A percentile compares a stretch with the other conserved stretches of the same genome.
Evolutionary conservation across 164 flowering plant species (phyloP).

Genomic region (Stephania yunnanensis): DNA sequence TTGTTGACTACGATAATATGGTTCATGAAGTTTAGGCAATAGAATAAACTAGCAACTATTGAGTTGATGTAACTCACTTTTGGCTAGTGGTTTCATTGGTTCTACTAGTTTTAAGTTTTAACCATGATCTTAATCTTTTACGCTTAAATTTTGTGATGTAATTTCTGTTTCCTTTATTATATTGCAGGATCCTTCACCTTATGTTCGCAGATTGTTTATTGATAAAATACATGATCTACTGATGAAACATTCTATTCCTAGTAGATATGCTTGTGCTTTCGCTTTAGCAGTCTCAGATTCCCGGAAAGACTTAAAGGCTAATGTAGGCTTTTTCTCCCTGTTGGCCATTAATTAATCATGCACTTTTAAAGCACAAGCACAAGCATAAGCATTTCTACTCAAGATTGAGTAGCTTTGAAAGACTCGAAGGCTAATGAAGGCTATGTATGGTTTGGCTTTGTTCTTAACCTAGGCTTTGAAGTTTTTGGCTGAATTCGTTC

Average conservation of each 20-base stretch:
- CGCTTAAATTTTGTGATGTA: not conserved
- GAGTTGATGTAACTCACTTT: not conserved
- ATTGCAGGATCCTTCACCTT: constrained; percentile 55
- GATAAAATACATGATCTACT: constrained; percentile 58
- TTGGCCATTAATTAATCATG: not conserved
- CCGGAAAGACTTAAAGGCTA: constrained; percentile 39
- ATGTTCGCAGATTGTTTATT: constrained; percentile 44
- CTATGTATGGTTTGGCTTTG: constrained; percentile 4
- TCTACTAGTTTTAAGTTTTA: not conserved
- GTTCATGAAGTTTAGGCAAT: no score
- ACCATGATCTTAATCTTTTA: not conserved
- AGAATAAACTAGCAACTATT: no score
- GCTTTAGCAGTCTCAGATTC: constrained; percentile 59
- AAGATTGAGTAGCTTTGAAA: not conserved
- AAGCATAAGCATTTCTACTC: not conserved
- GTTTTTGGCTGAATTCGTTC: constrained; percentile 64
- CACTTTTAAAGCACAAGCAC: not conserved
- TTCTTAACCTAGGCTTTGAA: constrained; percentile 42
- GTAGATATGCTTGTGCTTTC: constrained; percentile 83
- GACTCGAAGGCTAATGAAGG: no score
- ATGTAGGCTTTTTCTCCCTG: constrained; percentile 34
- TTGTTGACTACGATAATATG: not conserved
- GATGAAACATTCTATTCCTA: constrained; percentile 51
- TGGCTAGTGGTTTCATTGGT: not conserved
- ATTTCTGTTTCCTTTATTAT: constrained; percentile 5